Conservation (phyloP, 2,329 filamentous ascomycete genomes). For the Atkinsonella texensis region DNA sequence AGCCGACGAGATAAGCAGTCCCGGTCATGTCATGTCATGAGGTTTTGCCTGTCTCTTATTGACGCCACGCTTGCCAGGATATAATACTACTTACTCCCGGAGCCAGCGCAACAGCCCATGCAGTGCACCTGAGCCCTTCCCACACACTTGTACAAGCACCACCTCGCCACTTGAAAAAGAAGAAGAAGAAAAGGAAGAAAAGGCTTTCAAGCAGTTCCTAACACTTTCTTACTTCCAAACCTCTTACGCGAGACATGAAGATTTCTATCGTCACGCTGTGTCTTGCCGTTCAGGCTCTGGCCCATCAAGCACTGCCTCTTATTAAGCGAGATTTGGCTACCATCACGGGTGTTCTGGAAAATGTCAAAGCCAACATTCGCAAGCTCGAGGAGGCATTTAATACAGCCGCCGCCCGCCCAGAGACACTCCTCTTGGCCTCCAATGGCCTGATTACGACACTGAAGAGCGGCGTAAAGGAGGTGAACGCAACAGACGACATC, state of each 20-base stretch:
- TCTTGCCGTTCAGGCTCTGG: neutral
- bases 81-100: no score
- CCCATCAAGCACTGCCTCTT: neutral
- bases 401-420: neutral
- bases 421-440: neutral
- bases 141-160: no score
- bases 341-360: neutral
- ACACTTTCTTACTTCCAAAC: neutral
- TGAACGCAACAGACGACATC: neutral
- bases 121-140: no score
- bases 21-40: no score
- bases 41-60: no score
- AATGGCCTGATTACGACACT: neutral
- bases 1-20: no score
- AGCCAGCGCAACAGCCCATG: no score
- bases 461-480: neutral
- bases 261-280: constrained; percentile 9
- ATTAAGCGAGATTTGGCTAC: neutral
- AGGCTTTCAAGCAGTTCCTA: neutral
- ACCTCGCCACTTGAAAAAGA: neutral
- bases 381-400: neutral
- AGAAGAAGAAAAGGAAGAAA: neutral
- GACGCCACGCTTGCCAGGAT: no score
- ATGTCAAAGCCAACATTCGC: neutral
- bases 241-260: neutral